phyloP scores from a whole-genome alignment of 1,284 basidiomycete genomes.

The Microbotryum scabiosae region DNA sequence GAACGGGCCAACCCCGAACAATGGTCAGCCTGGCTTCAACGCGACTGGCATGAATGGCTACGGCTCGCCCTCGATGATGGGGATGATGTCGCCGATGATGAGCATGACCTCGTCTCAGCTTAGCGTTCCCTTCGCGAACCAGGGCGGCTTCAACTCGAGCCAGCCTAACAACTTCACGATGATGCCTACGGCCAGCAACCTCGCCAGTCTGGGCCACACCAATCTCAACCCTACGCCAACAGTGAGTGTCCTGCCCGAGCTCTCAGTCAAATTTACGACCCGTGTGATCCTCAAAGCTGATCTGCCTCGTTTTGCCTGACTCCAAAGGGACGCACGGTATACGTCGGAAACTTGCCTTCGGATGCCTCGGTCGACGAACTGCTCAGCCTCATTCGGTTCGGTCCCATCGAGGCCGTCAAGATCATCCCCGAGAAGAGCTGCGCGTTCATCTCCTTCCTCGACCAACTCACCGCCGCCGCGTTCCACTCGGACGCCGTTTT shows the following conservation, averaged over 20 bases:
- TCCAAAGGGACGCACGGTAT: conserved; percentile 71
- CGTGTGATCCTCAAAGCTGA: not conserved
- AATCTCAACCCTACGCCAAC: not conserved
- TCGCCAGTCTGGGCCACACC: not conserved
- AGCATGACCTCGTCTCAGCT: not conserved
- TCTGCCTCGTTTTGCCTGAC: not conserved
- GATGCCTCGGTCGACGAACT: conserved; percentile 95
- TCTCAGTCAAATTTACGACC: not conserved
- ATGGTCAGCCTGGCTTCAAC: not conserved
- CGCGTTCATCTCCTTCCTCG: conserved; percentile 95
- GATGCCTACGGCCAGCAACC: no score
- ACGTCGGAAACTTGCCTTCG: conserved; percentile 92
- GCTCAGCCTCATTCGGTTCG: conserved; percentile 94
- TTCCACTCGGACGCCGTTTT: conserved; percentile 92
- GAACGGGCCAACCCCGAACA: not conserved
- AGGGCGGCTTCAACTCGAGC: not conserved
- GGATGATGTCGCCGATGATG: conserved; percentile 1
- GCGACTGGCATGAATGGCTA: not conserved
- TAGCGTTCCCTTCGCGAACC: not conserved
- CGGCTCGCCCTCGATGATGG: not conserved
- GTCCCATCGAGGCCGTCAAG: conserved; percentile 88
- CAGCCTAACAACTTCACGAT: no score
- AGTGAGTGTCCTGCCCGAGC: not conserved
- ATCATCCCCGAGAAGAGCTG: conserved; percentile 96
- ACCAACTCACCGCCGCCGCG: conserved; percentile 77